phyloP scores from a whole-genome alignment of 2,329 filamentous ascomycete genomes.

The Cercospora berteroae region DNA sequence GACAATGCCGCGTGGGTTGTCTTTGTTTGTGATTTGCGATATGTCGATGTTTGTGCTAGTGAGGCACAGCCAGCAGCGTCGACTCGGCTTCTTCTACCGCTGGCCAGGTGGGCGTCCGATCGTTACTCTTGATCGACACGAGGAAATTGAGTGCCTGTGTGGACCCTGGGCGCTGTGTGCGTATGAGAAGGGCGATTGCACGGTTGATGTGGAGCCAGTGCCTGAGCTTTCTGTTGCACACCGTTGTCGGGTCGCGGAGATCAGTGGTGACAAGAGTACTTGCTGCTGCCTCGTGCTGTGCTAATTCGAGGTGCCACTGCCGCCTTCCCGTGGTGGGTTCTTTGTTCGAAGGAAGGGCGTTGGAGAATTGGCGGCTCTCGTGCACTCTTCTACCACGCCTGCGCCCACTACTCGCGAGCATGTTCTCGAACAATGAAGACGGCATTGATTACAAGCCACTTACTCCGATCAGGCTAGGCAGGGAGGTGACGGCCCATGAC shows the following conservation, averaged over 20 bases:
- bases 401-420: background rate
- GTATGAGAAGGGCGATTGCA: background rate
- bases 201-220: background rate
- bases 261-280: background rate
- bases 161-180: background rate
- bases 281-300: background rate
- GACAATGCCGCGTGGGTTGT: background rate
- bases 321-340: background rate
- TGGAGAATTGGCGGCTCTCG: background rate
- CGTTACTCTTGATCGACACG: background rate
- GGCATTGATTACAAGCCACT: background rate
- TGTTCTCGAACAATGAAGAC: background rate
- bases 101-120: background rate
- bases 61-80: background rate
- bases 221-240: background rate
- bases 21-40: background rate
- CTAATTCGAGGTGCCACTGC: background rate
- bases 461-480: background rate
- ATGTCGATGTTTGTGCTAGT: background rate
- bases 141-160: background rate
- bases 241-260: background rate
- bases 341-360: background rate
- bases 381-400: background rate
- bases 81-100: background rate
- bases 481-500: slow-evolving; percentile 2